Conservation (phyloP, 148 eudicot species). For the Fagopyrum tataricum region DNA sequence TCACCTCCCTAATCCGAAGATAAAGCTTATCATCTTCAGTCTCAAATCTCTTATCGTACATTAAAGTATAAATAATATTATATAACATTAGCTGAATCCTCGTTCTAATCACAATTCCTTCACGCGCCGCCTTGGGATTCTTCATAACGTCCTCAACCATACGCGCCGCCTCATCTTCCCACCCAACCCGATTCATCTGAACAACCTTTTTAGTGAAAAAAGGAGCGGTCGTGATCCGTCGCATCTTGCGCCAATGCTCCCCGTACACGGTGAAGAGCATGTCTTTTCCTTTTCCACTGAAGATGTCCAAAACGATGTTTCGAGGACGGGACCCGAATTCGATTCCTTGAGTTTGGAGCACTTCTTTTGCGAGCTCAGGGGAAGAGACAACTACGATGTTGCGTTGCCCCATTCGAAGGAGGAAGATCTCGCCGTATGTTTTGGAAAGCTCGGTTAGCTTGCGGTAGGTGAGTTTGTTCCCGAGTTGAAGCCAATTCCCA, state of each 20-base stretch:
- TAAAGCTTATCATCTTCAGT: slow-evolving; percentile 31
- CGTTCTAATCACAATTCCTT: slow-evolving; percentile 35
- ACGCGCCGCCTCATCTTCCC: slow-evolving; percentile 40
- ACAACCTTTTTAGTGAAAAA: slow-evolving; percentile 55
- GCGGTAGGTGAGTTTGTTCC: slow-evolving; percentile 44
- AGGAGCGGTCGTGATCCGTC: slow-evolving; percentile 45
- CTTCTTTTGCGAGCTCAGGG: slow-evolving; percentile 38
- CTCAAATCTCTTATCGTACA: slow-evolving; percentile 38
- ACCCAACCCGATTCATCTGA: slow-evolving; percentile 26
- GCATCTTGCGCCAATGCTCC: slow-evolving; percentile 53
- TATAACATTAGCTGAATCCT: slow-evolving; percentile 45
- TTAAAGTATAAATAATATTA: slow-evolving; percentile 38
- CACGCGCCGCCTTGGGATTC: slow-evolving; percentile 6
- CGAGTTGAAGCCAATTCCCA: slow-evolving; percentile 53
- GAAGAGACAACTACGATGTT: slow-evolving; percentile 41
- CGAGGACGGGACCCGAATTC: slow-evolving; percentile 56
- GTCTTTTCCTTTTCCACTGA: slow-evolving; percentile 49
- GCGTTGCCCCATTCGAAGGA: slow-evolving; percentile 35
- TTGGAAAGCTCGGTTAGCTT: slow-evolving; percentile 27
- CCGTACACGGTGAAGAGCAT: slow-evolving; percentile 52
- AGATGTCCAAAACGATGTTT: slow-evolving; percentile 48
- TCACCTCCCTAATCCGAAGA: slow-evolving; percentile 26
- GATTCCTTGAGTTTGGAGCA: slow-evolving; percentile 44
- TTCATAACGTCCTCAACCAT: slow-evolving; percentile 30
- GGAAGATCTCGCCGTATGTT: slow-evolving; percentile 32